Conservation (phyloP, 768 basidiomycete species). For the Suillus subluteus region DNA sequence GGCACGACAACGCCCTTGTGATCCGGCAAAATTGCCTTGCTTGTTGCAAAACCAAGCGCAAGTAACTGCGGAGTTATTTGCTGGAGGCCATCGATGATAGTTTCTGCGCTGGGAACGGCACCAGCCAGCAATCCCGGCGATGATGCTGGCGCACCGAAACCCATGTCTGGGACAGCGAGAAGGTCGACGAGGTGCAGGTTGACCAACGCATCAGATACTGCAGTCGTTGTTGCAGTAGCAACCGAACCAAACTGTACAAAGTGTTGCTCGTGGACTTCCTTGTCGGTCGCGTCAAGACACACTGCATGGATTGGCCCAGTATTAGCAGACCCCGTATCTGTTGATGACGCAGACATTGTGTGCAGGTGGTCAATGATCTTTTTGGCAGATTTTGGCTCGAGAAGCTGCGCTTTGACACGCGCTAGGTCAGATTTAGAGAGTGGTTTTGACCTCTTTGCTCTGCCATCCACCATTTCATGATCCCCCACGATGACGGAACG, state of each 20-base stretch:
- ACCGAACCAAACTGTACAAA: constrained; percentile 57
- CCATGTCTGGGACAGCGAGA: constrained; percentile 62
- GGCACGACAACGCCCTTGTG: constrained; percentile 76
- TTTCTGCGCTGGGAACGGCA: constrained; percentile 74
- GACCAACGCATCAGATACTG: constrained; percentile 53
- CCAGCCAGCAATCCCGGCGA: constrained; percentile 71
- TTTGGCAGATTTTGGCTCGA: constrained; percentile 67
- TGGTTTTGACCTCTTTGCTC: constrained; percentile 41
- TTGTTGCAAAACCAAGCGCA: constrained; percentile 78
- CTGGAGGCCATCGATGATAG: constrained; percentile 67
- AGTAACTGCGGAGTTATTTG: constrained; percentile 78
- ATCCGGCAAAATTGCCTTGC: constrained; percentile 63
- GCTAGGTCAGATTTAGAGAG: constrained; percentile 55
- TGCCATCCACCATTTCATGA: constrained; percentile 33
- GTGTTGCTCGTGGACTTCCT: constrained; percentile 60
- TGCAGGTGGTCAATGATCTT: constrained; percentile 75
- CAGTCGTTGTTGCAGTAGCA: constrained; percentile 51
- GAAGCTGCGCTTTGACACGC: constrained; percentile 70
- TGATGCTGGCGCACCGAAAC: constrained; percentile 75
- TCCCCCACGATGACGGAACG: constrained; percentile 73
- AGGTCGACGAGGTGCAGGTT: constrained; percentile 67
- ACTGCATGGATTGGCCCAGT: constrained; percentile 75
- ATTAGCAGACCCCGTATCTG: constrained; percentile 15
- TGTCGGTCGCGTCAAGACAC: constrained; percentile 66
- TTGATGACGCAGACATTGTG: constrained; percentile 46